These are phyloP conservation scores for Colletotrichum brevisporum DNA, from an alignment of 2,329 filamentous ascomycete species.

Conservation along the genomic window DNA sequence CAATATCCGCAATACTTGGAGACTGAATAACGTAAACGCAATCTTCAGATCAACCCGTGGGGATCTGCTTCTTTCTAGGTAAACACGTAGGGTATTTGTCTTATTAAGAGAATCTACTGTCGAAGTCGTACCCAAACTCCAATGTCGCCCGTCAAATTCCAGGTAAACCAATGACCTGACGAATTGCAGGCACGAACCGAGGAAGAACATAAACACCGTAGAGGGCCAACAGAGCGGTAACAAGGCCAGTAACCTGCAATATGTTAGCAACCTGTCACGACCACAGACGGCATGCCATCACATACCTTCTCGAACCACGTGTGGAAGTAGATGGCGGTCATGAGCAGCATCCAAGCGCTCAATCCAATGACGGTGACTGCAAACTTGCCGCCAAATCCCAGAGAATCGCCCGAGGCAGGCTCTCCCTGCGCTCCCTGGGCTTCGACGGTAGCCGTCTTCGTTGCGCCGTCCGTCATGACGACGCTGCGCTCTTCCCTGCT, in stretches of 20 bases:
- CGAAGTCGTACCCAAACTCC: not conserved
- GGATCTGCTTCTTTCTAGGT: not conserved
- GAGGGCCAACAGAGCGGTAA: constrained; percentile 61
- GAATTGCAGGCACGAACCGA: constrained; percentile 62
- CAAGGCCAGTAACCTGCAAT: constrained; percentile 66
- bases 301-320: constrained; percentile 97
- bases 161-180: constrained; percentile 64
- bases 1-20: too few relatives aligned
- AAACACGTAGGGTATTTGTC: not conserved
- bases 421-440: constrained; percentile 40
- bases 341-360: constrained; percentile 95
- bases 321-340: constrained; percentile 99
- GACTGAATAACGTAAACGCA: too few relatives aligned
- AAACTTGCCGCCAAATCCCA: constrained; percentile 67
- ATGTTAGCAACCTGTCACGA: constrained; percentile 42
- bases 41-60: too few relatives aligned
- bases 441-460: constrained; percentile 71
- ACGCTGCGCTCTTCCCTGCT: constrained; percentile 74
- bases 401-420: constrained; percentile 34
- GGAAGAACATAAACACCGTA: constrained; percentile 68
- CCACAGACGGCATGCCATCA: constrained; percentile 5
- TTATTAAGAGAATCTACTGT: not conserved
- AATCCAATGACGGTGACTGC: constrained; percentile 76
- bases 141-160: constrained; percentile 56
- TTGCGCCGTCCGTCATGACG: constrained; percentile 75